phyloP scores from a whole-genome alignment of 331 rosid genomes.

The Pyrus hybrid region DNA sequence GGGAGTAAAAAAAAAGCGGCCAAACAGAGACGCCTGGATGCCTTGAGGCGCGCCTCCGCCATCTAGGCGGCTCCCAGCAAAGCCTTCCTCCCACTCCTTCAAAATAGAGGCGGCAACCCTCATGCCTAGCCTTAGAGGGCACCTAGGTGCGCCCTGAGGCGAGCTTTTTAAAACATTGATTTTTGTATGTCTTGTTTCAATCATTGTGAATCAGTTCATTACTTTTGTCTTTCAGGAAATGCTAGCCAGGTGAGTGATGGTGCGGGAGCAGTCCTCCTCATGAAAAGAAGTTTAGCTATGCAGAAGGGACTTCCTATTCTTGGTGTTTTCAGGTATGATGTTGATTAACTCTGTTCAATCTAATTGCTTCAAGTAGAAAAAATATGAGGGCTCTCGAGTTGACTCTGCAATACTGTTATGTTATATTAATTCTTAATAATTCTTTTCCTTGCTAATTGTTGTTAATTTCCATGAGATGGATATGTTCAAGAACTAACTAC shows the following conservation, averaged over 20 bases:
- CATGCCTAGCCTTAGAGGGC: no score
- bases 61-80: no score
- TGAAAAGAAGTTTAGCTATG: conserved; percentile 69
- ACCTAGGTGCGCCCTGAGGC: no score
- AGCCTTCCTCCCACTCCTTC: no score
- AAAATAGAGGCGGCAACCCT: no score
- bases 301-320: conserved; percentile 35
- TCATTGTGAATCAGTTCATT: not conserved
- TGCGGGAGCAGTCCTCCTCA: no score
- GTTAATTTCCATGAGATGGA: not conserved
- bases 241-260: conserved; percentile 92
- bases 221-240: conserved; percentile 48
- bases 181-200: not conserved
- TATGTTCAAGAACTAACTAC: not conserved
- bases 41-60: no score
- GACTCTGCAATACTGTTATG: not conserved
- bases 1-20: no score
- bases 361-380: not conserved
- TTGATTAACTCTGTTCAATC: not conserved
- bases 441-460: not conserved
- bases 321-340: conserved; percentile 61
- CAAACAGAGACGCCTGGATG: no score
- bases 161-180: no score
- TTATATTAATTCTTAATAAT: no score
- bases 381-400: not conserved